These are phyloP conservation scores for Dendrobium nobile DNA, from an alignment of 106 monocot species.

Conservation along the genomic window DNA sequence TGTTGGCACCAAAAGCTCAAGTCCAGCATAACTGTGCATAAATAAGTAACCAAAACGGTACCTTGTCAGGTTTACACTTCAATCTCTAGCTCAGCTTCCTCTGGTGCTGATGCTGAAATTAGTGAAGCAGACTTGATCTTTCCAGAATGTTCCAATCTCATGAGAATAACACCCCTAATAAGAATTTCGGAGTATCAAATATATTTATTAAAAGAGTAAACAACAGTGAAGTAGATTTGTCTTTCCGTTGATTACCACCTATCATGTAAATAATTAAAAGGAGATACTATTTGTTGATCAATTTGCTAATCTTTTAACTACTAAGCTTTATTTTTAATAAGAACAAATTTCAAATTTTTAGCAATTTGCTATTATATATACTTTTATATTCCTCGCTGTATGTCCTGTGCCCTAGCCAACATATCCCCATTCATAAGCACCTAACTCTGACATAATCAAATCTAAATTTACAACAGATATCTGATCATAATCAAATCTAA, in stretches of 20 bases:
- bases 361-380: background rate
- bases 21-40: too few relatives aligned
- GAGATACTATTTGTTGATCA: background rate
- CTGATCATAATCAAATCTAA: too few relatives aligned
- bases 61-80: background rate
- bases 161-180: constrained; percentile 83
- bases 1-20: background rate
- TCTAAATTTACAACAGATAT: background rate
- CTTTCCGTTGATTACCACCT: background rate
- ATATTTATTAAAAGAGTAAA: background rate
- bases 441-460: background rate
- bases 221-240: too few relatives aligned
- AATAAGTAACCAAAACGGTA: too few relatives aligned
- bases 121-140: constrained; percentile 88
- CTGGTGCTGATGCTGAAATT: constrained; percentile 42
- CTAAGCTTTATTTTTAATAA: background rate
- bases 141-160: constrained; percentile 86
- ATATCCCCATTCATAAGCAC: too few relatives aligned
- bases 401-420: too few relatives aligned
- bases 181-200: background rate
- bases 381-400: too few relatives aligned
- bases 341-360: background rate
- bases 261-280: background rate
- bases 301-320: background rate
- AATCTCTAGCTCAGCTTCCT: constrained; percentile 19